phyloP scores from a whole-genome alignment of 2,329 filamentous ascomycete genomes.

The Penicillium nordicum region DNA sequence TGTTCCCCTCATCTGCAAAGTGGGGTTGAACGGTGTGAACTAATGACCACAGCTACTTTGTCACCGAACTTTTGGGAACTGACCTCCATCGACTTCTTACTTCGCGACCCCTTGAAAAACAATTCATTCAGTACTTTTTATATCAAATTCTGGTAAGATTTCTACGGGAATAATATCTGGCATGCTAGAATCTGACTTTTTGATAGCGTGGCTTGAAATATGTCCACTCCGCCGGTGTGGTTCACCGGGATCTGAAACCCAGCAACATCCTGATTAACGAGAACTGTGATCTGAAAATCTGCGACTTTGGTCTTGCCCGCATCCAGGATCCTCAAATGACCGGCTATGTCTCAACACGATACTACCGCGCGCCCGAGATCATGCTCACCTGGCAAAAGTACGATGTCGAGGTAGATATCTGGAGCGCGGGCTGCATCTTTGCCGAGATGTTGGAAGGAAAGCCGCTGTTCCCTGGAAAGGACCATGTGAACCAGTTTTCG shows the following conservation, averaged over 20 bases:
- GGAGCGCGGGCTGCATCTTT: constrained; percentile 98
- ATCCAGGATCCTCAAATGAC: constrained; percentile 99
- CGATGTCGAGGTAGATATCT: constrained; percentile 97
- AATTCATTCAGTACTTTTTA: constrained; percentile 99
- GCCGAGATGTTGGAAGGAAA: constrained; percentile 99
- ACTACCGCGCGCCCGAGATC: constrained; percentile 97
- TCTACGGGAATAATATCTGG: not conserved
- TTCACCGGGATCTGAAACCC: constrained; percentile 95
- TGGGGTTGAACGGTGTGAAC: constrained; percentile 8
- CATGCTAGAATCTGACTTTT: constrained; percentile 17
- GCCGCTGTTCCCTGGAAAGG: constrained; percentile 95
- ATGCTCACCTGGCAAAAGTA: constrained; percentile 99
- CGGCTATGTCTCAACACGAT: constrained; percentile 95
- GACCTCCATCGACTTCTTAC: constrained; percentile 94
- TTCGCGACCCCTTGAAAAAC: constrained; percentile 93
- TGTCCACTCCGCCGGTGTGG: constrained; percentile 95
- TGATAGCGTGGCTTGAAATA: constrained; percentile 91
- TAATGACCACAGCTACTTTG: constrained; percentile 70
- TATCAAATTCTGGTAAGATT: constrained; percentile 91
- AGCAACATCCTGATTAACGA: constrained; percentile 99
- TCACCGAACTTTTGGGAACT: constrained; percentile 94
- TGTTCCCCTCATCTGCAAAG: constrained; percentile 30
- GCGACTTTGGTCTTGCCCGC: constrained; percentile 94
- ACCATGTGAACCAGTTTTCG: constrained; percentile 99
- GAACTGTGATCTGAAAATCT: constrained; percentile 99